Conservation (phyloP, 371 early-diverging fungal genomes). For the Mortierella sp. region DNA sequence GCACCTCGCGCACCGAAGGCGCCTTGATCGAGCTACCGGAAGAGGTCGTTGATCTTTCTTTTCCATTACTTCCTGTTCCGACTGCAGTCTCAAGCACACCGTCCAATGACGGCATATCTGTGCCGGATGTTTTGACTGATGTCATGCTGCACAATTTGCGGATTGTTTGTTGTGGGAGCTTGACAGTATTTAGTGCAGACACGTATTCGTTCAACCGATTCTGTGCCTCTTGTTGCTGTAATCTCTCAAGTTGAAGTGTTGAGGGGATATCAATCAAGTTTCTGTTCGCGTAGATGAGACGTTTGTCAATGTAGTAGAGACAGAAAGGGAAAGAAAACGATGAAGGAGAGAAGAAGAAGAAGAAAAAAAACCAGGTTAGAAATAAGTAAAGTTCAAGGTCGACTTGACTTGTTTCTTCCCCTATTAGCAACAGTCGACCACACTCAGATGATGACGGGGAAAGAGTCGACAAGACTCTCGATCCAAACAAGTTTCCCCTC, state of each 20-base stretch:
- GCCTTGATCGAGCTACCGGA: conserved; percentile 48
- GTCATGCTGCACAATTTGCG: conserved; percentile 42
- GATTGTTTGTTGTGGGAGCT: conserved; percentile 31
- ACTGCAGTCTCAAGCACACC: conserved; percentile 15
- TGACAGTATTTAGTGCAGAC: conserved; percentile 48
- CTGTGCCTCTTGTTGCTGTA: conserved; percentile 48
- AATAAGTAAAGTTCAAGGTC: neutral
- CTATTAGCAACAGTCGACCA: neutral
- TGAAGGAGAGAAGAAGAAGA: neutral
- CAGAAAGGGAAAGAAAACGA: conserved; percentile 2
- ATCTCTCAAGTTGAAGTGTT: conserved; percentile 48
- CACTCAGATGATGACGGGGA: no score
- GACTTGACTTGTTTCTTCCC: no score
- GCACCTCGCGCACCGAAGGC: conserved; percentile 46
- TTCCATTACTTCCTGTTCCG: conserved; percentile 6
- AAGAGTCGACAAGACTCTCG: neutral
- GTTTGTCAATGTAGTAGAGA: neutral
- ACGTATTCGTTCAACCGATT: conserved; percentile 49
- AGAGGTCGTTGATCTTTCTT: conserved; percentile 18
- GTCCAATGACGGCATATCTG: conserved; percentile 14
- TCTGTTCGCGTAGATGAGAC: conserved; percentile 6
- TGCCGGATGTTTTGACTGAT: conserved; percentile 21
- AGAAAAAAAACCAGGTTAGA: neutral
- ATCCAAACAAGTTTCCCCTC: no score
- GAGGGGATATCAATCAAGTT: conserved; percentile 55